Evolutionary conservation across 192 early-diverging fungal species (phyloP), one percentile per base, ranked within the genome.

Genomic region (Rhizoclosmatium sp.): DNA sequence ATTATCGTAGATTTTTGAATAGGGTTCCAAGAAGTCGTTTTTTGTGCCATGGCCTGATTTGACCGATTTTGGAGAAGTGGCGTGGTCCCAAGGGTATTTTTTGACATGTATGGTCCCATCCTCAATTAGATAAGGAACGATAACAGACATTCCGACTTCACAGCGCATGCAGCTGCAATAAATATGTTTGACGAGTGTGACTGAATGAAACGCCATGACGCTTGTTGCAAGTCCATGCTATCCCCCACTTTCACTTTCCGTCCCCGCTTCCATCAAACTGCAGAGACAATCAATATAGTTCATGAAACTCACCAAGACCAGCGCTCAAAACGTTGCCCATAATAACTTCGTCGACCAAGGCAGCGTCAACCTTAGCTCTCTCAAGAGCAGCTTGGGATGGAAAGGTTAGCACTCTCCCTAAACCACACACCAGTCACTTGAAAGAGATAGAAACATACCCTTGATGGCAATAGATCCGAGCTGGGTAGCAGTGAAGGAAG

Each of bases 271-370:
- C 31, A 31, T 31, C 31, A 31, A 31, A 31, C 31, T 31, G 31
- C 31, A 31, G 31, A 31, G 31, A 31, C 31, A 31, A 31, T 31
- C 31, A 31, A 31, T 31, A 31, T 31, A 31, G 31, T 31, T 31
- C 31, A 31, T 10, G 23, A 65, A 31, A 76, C 69, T 4, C 21
- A 82, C 87, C 97, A 49, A 94, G 80, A 78, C 89, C 93, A 41
- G 95, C 98, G 76, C 94, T 93, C 39, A 98, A 82, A 19, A 99
- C 98, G 69, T 98, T 98, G 65, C 98, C 97, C 82, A 97, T 92
- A 87, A 97, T 96, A 3, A 97, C 93, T 82, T 99, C 98, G 80
- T 99, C 93, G 42, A 99, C 93, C 46, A 94, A 89, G 40, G 89
- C 87, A 45, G 95, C 86, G 75, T 93, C 87, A 73, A 98, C 83